Conservation (phyloP, 2,329 filamentous ascomycete species). For the Sclerotiophoma versabilis region DNA sequence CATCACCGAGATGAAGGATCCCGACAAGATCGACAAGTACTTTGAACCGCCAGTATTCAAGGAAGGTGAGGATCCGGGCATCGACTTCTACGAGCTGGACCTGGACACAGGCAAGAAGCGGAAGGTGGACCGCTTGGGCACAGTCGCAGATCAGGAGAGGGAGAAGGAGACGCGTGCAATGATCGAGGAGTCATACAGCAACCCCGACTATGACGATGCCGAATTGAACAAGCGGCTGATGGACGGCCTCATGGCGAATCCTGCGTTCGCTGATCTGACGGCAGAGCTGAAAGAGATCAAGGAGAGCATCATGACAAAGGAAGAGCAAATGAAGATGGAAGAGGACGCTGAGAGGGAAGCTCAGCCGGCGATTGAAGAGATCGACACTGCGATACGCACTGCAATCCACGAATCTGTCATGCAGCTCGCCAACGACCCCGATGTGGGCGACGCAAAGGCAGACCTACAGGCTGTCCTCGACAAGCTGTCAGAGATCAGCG, state of each 20-base stretch:
- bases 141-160: slow-evolving; percentile 31
- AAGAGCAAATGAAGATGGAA: slow-evolving; percentile 4
- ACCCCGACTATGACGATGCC: slow-evolving; percentile 41
- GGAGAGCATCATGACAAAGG: slow-evolving; percentile 24
- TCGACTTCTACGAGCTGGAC: slow-evolving; percentile 44
- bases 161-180: slow-evolving; percentile 33
- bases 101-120: slow-evolving; percentile 29
- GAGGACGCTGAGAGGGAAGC: slow-evolving; percentile 16
- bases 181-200: slow-evolving; percentile 30
- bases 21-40: slow-evolving; percentile 5
- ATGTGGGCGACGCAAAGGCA: slow-evolving; percentile 27
- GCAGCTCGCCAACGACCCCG: slow-evolving; percentile 40
- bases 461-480: slow-evolving; percentile 36
- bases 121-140: slow-evolving; percentile 33
- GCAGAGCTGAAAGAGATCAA: slow-evolving; percentile 40
- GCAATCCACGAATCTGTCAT: slow-evolving; percentile 32
- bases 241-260: slow-evolving; percentile 39
- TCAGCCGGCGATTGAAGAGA: slow-evolving; percentile 23
- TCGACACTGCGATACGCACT: slow-evolving; percentile 25
- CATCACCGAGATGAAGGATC: slow-evolving; percentile 1
- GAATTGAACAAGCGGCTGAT: slow-evolving; percentile 36
- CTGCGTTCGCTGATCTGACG: slow-evolving; percentile 38
- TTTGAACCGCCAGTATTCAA: slow-evolving; percentile 9
- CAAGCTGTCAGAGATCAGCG: slow-evolving; percentile 29
- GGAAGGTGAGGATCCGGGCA: slow-evolving; percentile 27